Percentiles rank a stretch among this genome's conserved stretches.
Evolutionary conservation across 257 asterid species (phyloP).

Genomic region (Solanum chmielewskii): DNA sequence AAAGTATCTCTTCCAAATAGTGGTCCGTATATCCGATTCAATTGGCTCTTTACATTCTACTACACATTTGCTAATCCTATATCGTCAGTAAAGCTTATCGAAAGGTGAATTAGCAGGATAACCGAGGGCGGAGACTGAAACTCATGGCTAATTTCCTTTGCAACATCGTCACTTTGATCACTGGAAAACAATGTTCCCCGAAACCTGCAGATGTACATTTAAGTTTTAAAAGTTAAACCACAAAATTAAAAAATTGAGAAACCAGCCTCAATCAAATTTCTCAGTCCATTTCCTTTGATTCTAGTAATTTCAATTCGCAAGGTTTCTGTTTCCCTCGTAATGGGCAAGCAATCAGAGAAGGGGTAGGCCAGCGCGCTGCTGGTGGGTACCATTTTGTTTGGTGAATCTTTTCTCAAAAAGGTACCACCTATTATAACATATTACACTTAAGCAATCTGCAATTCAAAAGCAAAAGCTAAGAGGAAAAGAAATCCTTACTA

Average conservation of each 20-base stretch:
- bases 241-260: not conserved
- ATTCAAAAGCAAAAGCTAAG: not conserved
- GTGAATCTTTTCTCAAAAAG: not conserved
- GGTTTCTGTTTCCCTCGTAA: not conserved
- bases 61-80: not conserved
- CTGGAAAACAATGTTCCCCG: not conserved
- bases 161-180: not conserved
- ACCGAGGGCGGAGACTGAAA: not conserved
- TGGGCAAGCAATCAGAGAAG: not conserved
- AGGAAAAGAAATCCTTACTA: not conserved
- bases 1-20: not conserved
- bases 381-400: not conserved
- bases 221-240: not conserved
- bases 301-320: not conserved
- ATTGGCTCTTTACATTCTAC: not conserved
- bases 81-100: not conserved
- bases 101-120: not conserved
- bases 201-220: not conserved
- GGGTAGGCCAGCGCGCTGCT: not conserved
- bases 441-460: not conserved
- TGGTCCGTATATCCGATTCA: not conserved
- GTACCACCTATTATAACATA: not conserved
- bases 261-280: not conserved
- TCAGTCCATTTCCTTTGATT: not conserved
- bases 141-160: not conserved